Conservation (phyloP, 495 filamentous ascomycete genomes). For the Penicillium goetzii region DNA sequence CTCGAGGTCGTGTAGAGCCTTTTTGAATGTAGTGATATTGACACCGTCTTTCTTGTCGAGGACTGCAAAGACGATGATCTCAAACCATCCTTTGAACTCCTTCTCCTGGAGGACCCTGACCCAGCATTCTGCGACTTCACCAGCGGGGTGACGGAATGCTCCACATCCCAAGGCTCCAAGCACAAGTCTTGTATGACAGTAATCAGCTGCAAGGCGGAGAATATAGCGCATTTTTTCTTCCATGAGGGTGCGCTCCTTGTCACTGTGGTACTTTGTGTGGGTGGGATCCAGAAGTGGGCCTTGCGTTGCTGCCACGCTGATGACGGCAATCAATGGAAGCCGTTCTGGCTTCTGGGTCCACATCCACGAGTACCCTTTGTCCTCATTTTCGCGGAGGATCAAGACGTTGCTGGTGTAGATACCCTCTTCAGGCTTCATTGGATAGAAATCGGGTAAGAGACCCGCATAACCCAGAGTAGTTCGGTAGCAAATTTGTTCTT, state of each 20-base stretch:
- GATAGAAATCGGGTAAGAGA: constrained; percentile 59
- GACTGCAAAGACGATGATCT: constrained; percentile 41
- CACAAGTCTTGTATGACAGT: constrained; percentile 58
- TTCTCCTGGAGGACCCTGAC: constrained; percentile 57
- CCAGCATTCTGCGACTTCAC: constrained; percentile 66
- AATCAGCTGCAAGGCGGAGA: constrained; percentile 56
- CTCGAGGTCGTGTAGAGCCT: constrained; percentile 41
- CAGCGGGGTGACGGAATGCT: constrained; percentile 61
- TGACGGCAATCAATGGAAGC: constrained; percentile 58
- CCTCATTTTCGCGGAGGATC: constrained; percentile 52
- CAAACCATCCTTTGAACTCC: constrained; percentile 54
- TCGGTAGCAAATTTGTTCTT: constrained; percentile 68
- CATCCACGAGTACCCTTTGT: constrained; percentile 47
- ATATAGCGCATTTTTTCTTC: constrained; percentile 61
- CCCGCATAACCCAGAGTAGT: constrained; percentile 55
- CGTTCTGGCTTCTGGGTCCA: constrained; percentile 30
- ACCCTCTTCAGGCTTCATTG: constrained; percentile 51
- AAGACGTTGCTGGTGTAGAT: constrained; percentile 65
- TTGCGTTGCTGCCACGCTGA: constrained; percentile 60
- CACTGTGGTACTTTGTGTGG: constrained; percentile 30
- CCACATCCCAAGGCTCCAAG: constrained; percentile 72
- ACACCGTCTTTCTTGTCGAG: constrained; percentile 36
- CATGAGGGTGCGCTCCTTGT: constrained; percentile 52
- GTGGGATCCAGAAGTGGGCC: constrained; percentile 45
- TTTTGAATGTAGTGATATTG: constrained; percentile 56